Conservation (phyloP, 208 protist genomes). For the Acanthamoeba quina region DNA sequence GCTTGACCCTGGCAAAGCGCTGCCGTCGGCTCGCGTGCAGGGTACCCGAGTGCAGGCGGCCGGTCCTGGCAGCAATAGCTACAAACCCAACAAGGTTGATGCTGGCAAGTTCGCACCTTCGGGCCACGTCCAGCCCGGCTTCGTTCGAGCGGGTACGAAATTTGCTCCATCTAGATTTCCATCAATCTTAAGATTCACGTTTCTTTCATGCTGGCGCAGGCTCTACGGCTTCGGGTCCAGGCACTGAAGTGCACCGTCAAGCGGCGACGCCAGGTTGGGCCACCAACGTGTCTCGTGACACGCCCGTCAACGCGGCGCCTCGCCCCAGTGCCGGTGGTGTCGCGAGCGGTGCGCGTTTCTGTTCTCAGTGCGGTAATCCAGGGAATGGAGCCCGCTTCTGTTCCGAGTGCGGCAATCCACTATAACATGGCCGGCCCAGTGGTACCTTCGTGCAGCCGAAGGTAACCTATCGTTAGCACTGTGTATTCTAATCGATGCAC, state of each 20-base stretch:
- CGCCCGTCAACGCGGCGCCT: not conserved
- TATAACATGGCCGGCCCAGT: not conserved
- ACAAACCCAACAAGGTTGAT: conserved; percentile 50
- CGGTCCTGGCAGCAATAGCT: conserved; percentile 44
- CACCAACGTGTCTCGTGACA: not conserved
- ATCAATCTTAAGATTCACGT: not conserved
- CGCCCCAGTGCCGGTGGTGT: not conserved
- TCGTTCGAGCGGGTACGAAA: conserved; percentile 41
- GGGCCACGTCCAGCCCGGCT: not conserved
- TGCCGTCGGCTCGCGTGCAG: conserved; percentile 33
- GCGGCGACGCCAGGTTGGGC: conserved; percentile 14
- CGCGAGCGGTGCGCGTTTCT: conserved; percentile 6
- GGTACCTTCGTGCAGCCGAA: not conserved
- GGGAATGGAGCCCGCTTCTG: conserved; percentile 15
- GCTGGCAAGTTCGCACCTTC: conserved; percentile 32
- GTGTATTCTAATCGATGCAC: too few species aligned
- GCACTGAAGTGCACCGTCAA: not conserved
- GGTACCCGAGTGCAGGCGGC: conserved; percentile 7
- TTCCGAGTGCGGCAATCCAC: conserved; percentile 39
- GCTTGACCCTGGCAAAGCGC: not conserved
- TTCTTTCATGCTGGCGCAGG: not conserved
- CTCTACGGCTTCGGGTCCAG: conserved; percentile 15
- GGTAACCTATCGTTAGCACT: not conserved
- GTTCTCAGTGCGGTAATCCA: not conserved
- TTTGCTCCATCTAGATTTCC: not conserved